Evolutionary conservation across 345 rosid species (phyloP), one percentile per base, ranked within the genome.

Genomic region (Excoecaria agallocha): DNA sequence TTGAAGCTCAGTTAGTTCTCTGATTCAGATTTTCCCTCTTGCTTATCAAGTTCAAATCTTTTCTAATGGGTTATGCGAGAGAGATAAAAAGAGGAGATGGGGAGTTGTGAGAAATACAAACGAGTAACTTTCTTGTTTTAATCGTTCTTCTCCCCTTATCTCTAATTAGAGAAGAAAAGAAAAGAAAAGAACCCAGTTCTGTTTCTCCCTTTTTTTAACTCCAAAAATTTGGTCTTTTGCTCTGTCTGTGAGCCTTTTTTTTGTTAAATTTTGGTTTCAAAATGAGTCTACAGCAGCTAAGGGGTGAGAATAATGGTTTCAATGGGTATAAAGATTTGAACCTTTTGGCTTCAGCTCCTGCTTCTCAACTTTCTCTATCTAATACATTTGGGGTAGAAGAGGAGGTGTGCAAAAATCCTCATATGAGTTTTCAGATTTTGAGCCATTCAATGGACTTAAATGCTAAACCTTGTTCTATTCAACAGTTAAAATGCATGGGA

Each of bases 281-380:
- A 77, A 85, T 87, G 90, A 83, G 74, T 81, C 79, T 54, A 43
- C 57, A 13, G 67, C 66, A 46, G 25, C 62, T 76, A 48, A 77
- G 50, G 48, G 19, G 46, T 60, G 83, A 63, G 30, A 76, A 19
- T 25, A 50, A 61, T 52, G 69, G 61, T 50, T 82, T 75, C 62
- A 49, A 39, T 69, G 79, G 74, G 46, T 66, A 56, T 55, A 75
- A 73, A 77, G 82, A 77, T 43, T 37, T 74, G 56, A 83, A 65
- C 78, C 75, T 80, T 56, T 55, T 80, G 64, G 56, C 82, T 77
- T 74, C 79, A 6, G 69, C 76, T 43, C 43, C 70, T 50, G 20
- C 45, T 15, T 54, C 73, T 64, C 79, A 63, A 13, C 78, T 80
- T 5, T 30, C 86, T 77, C 77, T 59, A 43, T 72, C 82, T 43